A percentile compares a stretch with the other conserved stretches of the same genome.
phyloP scores from a whole-genome alignment of 176 grass and related monocot genomes.

The Pharus latifolius region DNA sequence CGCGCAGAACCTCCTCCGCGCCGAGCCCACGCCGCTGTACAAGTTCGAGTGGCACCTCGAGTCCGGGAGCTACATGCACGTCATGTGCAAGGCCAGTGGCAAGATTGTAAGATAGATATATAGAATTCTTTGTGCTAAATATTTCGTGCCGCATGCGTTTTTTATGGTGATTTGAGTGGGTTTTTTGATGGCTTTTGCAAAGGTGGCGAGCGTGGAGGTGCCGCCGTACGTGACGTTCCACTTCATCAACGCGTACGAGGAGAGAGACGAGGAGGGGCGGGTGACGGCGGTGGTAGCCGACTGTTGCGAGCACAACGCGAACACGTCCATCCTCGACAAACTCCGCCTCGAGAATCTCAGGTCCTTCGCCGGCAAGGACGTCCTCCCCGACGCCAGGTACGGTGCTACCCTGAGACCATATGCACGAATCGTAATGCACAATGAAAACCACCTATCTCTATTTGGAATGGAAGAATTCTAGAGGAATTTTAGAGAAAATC shows the following conservation, averaged over 20 bases:
- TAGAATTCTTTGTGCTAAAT: not conserved
- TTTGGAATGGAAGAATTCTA: too few species aligned
- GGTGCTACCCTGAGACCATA: too few species aligned
- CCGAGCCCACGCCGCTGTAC: conserved; percentile 96
- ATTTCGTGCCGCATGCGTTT: not conserved
- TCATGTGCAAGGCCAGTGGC: conserved; percentile 97
- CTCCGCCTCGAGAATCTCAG: conserved; percentile 78
- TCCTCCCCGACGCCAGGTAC: conserved; percentile 88
- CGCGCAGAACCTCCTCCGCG: conserved; percentile 68
- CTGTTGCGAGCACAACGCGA: conserved; percentile 92
- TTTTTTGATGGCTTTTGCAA: not conserved
- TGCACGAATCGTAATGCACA: too few species aligned
- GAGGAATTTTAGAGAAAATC: too few species aligned
- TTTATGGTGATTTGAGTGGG: not conserved
- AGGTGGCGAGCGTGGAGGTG: conserved; percentile 94
- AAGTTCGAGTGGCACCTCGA: conserved; percentile 92
- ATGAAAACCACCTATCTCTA: too few species aligned
- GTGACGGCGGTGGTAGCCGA: conserved; percentile 80
- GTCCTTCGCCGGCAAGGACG: conserved; percentile 45
- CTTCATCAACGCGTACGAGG: conserved; percentile 98
- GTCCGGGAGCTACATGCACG: conserved; percentile 86
- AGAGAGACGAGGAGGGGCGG: conserved; percentile 60
- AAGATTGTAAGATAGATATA: conserved; percentile 47
- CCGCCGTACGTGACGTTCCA: conserved; percentile 95
- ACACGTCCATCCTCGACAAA: conserved; percentile 81